Evolutionary conservation across 176 grass and related monocot species (phyloP).

Genomic region (Olyra latifolia): DNA sequence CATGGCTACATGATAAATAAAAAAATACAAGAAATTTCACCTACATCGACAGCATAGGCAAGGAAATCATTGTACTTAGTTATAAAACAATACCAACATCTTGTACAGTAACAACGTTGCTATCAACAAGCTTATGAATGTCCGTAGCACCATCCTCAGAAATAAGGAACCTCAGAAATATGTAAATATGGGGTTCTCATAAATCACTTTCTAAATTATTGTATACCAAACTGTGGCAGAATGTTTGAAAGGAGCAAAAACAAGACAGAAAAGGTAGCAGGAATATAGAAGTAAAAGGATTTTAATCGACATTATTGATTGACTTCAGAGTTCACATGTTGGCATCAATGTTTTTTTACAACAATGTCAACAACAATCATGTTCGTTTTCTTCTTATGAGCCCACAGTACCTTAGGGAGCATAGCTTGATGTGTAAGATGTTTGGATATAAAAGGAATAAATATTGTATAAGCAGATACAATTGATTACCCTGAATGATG

Average conservation of each 20-base stretch:
- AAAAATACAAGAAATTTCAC: not conserved
- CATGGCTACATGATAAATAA: not conserved
- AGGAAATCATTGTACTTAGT: not conserved
- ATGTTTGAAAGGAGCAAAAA: not conserved
- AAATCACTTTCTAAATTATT: no score
- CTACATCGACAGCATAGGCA: not conserved
- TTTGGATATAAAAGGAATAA: not conserved
- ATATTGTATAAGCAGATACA: not conserved
- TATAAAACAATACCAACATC: not conserved
- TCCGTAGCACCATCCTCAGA: no score
- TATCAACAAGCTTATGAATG: no score
- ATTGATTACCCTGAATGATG: constrained; percentile 65
- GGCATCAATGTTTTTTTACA: no score
- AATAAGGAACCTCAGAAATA: no score
- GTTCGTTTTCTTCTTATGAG: no score
- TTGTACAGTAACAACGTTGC: no score
- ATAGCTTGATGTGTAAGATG: not conserved
- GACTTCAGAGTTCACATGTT: no score
- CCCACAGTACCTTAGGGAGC: no score
- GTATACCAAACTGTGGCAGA: no score
- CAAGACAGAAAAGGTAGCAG: not conserved
- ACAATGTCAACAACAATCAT: no score
- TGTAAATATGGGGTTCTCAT: no score
- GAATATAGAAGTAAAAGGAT: not conserved
- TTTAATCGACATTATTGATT: not conserved